Evolutionary conservation across 2,329 filamentous ascomycete species (phyloP), one percentile per base, ranked within the genome.

Genomic region (Aspergillus piperis): DNA sequence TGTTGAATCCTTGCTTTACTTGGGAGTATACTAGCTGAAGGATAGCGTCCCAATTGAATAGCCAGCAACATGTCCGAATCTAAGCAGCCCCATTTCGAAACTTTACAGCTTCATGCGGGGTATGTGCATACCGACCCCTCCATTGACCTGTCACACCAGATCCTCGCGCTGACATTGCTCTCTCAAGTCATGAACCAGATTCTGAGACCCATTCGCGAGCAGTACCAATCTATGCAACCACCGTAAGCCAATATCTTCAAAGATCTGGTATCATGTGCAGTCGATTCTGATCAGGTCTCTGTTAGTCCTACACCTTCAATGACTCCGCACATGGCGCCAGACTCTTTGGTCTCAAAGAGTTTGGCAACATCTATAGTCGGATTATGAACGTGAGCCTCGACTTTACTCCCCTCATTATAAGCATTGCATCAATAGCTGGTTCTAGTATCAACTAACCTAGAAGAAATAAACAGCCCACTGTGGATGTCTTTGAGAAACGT

Each of bases 321-420:
- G 91, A 98, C 81, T 96, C 92, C 54, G 94, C 92, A 53, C 95
- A 98, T 73, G 95, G 92, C 63, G 95, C 95, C 58, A 88, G 92
- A 76, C 88, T 99, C 44, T 99, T 99, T 75, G 91, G 92, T 74
- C 90, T 99, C 77, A 96, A 98, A 82, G 92, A 98, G 80, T 90
- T 91, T 71, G 95, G 93, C 79, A 98, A 98, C 81, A 96, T 98
- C 77, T 99, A 99, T 84, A 95, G 89, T 76, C 91, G 95, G 66
- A 92, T 99, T 71, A 92, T 91, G 90, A 97, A 98, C 79, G 90
- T 92, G 72, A 73, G 86, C 78, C n/a, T 8, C 13, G 60, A 19
- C 60, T 55, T 3, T 23, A 23, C 13, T 2, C 25, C n/a, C 5
- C 5, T 23, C 25, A 6, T 21, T 21, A 21, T 11, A 7, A 6